Evolutionary conservation across 2,329 filamentous ascomycete species (phyloP).

Genomic region (Pestalotiopsis sp.): DNA sequence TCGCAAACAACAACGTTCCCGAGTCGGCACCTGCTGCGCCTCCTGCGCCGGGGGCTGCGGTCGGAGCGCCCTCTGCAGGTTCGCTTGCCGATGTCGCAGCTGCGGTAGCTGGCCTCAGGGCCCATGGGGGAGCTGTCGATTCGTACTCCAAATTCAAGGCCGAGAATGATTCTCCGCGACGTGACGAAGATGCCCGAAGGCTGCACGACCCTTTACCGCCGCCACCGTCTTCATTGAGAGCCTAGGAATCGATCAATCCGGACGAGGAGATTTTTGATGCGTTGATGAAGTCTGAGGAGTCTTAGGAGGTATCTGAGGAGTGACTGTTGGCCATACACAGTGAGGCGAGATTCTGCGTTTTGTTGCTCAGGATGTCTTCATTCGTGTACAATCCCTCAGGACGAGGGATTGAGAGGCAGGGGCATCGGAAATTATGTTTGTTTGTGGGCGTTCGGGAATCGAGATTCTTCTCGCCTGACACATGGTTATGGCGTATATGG

Average conservation of each 20-base stretch:
- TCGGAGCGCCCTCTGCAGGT: constrained; percentile 29
- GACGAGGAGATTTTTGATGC: neutral
- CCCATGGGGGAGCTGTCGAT: constrained; percentile 26
- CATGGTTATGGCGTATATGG: neutral
- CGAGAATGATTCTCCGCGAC: constrained; percentile 41
- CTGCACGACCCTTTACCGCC: constrained; percentile 43
- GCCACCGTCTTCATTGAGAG: constrained; percentile 29
- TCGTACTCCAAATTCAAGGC: constrained; percentile 37
- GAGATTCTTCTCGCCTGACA: neutral
- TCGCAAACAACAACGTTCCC: neutral
- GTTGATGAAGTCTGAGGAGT: neutral
- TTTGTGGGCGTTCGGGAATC: neutral
- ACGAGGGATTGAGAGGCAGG: neutral
- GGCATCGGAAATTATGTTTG: neutral
- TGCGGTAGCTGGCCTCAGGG: constrained; percentile 32
- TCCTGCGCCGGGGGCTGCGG: constrained; percentile 18
- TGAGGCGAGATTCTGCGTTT: neutral
- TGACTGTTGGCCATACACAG: neutral
- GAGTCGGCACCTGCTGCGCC: constrained; percentile 14
- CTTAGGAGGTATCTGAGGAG: neutral
- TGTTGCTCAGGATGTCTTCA: neutral
- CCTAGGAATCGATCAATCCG: constrained; percentile 18
- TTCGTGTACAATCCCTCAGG: neutral
- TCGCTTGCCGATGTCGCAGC: constrained; percentile 37
- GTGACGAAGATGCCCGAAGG: constrained; percentile 57